Percentiles rank a stretch among this genome's conserved stretches.
phyloP scores from a whole-genome alignment of 2,329 filamentous ascomycete genomes.

The Venturia effusa region DNA sequence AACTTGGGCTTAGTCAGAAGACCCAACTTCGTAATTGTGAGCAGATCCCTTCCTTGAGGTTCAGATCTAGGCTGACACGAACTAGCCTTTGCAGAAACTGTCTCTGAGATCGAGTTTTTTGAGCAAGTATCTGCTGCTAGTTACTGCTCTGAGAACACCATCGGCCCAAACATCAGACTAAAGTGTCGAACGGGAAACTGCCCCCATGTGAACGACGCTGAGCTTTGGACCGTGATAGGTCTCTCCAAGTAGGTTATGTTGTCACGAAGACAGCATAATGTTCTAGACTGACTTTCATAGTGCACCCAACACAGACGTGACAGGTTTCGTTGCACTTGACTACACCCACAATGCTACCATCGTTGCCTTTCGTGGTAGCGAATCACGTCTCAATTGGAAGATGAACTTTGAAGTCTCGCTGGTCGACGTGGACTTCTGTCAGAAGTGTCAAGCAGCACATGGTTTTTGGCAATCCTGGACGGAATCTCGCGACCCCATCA shows the following conservation, averaged over 20 bases:
- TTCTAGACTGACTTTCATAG: conserved; percentile 13
- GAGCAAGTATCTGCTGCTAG: conserved; percentile 42
- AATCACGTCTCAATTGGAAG: conserved; percentile 42
- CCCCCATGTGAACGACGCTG: conserved; percentile 37
- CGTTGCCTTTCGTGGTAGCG: conserved; percentile 48
- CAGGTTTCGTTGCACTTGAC: conserved; percentile 38
- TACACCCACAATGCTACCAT: conserved; percentile 43
- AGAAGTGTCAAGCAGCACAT: not conserved
- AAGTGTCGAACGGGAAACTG: conserved; percentile 37
- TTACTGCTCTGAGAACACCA: conserved; percentile 40
- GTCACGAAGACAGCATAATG: not conserved
- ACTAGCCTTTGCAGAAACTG: not conserved
- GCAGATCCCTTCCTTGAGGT: not conserved
- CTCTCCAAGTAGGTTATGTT: conserved; percentile 4
- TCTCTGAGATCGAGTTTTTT: not conserved
- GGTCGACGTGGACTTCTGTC: not conserved
- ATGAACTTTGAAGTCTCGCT: not conserved
- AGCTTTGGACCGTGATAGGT: conserved; percentile 21
- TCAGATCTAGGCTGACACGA: not conserved
- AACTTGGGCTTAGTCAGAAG: not conserved
- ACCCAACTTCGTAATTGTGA: not conserved
- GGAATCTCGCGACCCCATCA: not conserved
- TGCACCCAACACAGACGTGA: conserved; percentile 28
- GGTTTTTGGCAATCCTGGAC: not conserved
- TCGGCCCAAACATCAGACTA: conserved; percentile 18